A percentile compares a stretch with the other conserved stretches of the same genome.
phyloP scores from a whole-genome alignment of 1,139 yeast species.

The Debaryomycetaceae sp. region DNA sequence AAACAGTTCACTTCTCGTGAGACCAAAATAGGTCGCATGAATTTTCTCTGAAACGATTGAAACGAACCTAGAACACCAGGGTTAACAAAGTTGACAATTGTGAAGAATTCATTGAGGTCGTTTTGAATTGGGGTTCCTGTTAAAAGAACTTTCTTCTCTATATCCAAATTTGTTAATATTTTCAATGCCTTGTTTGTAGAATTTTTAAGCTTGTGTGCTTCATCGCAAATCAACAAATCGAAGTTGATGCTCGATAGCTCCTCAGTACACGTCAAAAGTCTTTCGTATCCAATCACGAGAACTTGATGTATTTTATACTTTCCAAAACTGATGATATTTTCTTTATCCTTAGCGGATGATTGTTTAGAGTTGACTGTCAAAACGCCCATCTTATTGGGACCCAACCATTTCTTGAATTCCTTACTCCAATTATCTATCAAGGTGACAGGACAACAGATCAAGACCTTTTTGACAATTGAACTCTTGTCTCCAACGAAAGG shows the following conservation, averaged over 20 bases:
- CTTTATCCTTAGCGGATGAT: slow-evolving; percentile 50
- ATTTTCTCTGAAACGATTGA: slow-evolving; percentile 61
- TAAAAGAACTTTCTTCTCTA: slow-evolving; percentile 58
- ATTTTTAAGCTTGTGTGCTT: slow-evolving; percentile 85
- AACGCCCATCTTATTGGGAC: slow-evolving; percentile 57
- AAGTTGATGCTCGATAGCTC: slow-evolving; percentile 51
- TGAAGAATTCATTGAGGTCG: slow-evolving; percentile 78
- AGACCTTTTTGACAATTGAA: slow-evolving; percentile 51
- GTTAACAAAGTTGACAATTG: slow-evolving; percentile 76
- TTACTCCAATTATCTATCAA: slow-evolving; percentile 81
- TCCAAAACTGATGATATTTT: slow-evolving; percentile 59
- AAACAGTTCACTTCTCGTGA: slow-evolving; percentile 72
- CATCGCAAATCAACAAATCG: slow-evolving; percentile 88
- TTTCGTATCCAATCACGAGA: slow-evolving; percentile 84
- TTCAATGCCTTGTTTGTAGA: slow-evolving; percentile 66
- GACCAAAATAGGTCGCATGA: slow-evolving; percentile 64
- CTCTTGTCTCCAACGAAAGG: slow-evolving; percentile 40
- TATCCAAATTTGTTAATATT: slow-evolving; percentile 53
- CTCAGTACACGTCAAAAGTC: slow-evolving; percentile 54
- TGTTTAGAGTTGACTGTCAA: slow-evolving; percentile 50
- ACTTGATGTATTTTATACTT: slow-evolving; percentile 76
- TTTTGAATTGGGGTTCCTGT: slow-evolving; percentile 97
- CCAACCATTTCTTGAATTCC: slow-evolving; percentile 91
- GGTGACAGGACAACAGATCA: slow-evolving; percentile 91
- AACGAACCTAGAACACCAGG: slow-evolving; percentile 76